A percentile compares a stretch with the other conserved stretches of the same genome.
These are phyloP conservation scores for Raddia distichophylla DNA, from an alignment of 176 grass and related monocot species.

Conservation along the genomic window DNA sequence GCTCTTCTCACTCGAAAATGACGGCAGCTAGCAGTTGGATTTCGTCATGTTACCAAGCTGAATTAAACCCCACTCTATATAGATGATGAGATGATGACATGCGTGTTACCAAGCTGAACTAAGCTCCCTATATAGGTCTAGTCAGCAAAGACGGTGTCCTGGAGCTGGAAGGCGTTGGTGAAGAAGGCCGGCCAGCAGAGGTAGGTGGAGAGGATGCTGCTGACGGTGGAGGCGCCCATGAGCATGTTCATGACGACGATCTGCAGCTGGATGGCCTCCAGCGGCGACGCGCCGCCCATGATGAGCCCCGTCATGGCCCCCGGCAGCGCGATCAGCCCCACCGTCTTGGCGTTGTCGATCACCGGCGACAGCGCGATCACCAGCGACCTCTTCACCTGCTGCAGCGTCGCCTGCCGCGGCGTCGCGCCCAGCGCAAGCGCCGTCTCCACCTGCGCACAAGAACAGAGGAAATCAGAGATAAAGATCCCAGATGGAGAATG, in stretches of 20 bases:
- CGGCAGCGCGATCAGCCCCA: slow-evolving; percentile 73
- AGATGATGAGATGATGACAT: too few species aligned
- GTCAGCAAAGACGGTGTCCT: slow-evolving; percentile 56
- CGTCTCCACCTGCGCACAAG: slow-evolving; percentile 68
- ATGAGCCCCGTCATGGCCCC: slow-evolving; percentile 84
- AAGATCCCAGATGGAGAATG: background rate
- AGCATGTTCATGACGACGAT: slow-evolving; percentile 90
- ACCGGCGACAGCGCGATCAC: slow-evolving; percentile 60
- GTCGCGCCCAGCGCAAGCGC: slow-evolving; percentile 82
- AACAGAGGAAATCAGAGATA: background rate
- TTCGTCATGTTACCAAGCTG: too few species aligned
- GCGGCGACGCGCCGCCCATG: slow-evolving; percentile 77
- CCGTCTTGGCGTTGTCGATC: slow-evolving; percentile 76
- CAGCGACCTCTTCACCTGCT: slow-evolving; percentile 67
- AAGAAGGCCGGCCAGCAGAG: slow-evolving; percentile 91
- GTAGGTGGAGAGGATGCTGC: slow-evolving; percentile 79
- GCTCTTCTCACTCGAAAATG: too few species aligned
- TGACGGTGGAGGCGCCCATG: slow-evolving; percentile 76
- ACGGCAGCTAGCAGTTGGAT: too few species aligned
- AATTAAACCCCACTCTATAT: too few species aligned
- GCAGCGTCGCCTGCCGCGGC: slow-evolving; percentile 72
- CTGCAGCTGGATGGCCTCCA: slow-evolving; percentile 86
- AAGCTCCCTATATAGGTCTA: slow-evolving; percentile 1
- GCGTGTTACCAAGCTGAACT: background rate
- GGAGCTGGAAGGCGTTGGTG: slow-evolving; percentile 80